Percentiles rank a stretch among this genome's conserved stretches.
Evolutionary conservation across 345 rosid genomes (phyloP).

Genomic region (Kernera saxatilis): DNA sequence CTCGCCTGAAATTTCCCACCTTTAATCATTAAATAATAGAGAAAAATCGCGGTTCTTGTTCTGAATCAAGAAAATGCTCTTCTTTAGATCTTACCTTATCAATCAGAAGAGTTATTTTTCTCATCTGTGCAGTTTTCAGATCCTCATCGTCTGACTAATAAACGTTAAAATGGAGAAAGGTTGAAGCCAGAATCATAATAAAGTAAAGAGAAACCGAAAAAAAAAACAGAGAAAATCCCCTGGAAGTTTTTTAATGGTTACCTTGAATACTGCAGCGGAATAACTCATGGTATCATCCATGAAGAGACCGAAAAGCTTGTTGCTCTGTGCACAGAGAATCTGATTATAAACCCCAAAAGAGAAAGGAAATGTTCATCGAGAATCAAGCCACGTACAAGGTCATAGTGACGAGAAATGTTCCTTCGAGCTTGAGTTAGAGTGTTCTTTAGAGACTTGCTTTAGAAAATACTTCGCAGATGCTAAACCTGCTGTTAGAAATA

Average conservation of each 20-base stretch:
- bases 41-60: neutral
- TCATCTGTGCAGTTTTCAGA: conserved; percentile 58
- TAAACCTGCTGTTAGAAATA: conserved; percentile 51
- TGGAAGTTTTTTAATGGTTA: neutral
- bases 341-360: conserved; percentile 36
- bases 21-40: neutral
- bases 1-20: conserved; percentile 38
- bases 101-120: conserved; percentile 56
- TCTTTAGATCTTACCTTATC: conserved; percentile 45
- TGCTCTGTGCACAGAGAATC: conserved; percentile 42
- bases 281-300: conserved; percentile 83
- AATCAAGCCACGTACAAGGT: conserved; percentile 37
- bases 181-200: neutral
- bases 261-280: conserved; percentile 79
- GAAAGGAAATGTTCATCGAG: conserved; percentile 51
- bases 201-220: neutral
- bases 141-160: conserved; percentile 53
- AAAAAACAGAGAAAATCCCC: neutral
- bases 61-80: neutral
- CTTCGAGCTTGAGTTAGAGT: conserved; percentile 77
- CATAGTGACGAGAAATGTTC: conserved; percentile 74
- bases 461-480: conserved; percentile 62
- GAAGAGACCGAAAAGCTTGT: conserved; percentile 61
- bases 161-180: neutral
- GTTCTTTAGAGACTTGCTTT: conserved; percentile 54